A percentile compares a stretch with the other conserved stretches of the same genome.
Conservation (phyloP, 1,284 basidiomycete species). For the Gomphus bonarii region DNA sequence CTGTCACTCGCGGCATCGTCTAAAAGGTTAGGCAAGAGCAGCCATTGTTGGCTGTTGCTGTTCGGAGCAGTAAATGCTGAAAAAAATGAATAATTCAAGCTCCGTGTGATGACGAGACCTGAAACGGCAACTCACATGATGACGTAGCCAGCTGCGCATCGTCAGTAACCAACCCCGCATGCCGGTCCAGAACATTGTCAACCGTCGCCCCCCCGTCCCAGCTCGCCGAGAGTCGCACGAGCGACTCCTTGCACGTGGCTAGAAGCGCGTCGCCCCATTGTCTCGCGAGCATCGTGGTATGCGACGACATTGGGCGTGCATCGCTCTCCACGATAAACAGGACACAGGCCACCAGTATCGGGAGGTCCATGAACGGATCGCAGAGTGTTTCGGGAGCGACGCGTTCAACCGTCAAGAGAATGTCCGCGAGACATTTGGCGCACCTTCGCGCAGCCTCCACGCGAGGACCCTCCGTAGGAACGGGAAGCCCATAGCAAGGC, state of each 20-base stretch:
- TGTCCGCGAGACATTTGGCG: slow-evolving; percentile 1
- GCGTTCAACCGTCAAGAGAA: neutral
- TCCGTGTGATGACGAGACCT: neutral
- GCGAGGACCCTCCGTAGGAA: neutral
- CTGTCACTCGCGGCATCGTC: slow-evolving; percentile 7
- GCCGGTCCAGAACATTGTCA: neutral
- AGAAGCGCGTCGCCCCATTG: neutral
- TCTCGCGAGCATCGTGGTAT: neutral
- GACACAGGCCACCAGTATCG: neutral
- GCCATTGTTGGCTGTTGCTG: neutral
- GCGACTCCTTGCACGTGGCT: neutral
- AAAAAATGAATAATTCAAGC: neutral
- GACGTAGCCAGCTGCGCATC: neutral
- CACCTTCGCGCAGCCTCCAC: neutral
- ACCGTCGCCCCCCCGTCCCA: neutral
- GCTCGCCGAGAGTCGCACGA: neutral
- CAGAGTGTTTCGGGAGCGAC: neutral
- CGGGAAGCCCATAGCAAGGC: neutral
- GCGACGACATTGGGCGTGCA: neutral
- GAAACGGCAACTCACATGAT: neutral
- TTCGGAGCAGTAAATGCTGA: neutral
- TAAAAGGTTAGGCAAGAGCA: neutral
- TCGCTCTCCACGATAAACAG: neutral
- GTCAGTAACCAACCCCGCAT: neutral
- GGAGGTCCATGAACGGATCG: slow-evolving; percentile 7